Percentiles rank a stretch among this genome's conserved stretches.
These are phyloP conservation scores for Silene uniflora DNA, from an alignment of 148 eudicot species.

Conservation along the genomic window DNA sequence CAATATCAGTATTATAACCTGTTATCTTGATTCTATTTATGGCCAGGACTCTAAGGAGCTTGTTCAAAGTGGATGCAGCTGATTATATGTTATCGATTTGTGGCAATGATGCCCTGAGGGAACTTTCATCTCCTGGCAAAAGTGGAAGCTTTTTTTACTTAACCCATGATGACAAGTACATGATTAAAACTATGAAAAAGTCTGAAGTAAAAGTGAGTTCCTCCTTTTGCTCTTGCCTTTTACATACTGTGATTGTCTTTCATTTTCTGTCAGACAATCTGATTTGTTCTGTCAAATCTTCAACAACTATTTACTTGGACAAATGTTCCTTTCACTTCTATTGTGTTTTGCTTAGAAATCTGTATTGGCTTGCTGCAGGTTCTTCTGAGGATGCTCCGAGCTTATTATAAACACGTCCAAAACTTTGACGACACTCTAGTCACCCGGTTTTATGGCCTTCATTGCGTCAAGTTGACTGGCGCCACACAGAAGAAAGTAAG, in stretches of 20 bases:
- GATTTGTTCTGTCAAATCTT: neutral
- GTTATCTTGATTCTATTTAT: neutral
- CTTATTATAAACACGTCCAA: conserved; percentile 61
- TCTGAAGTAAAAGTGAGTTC: conserved; percentile 79
- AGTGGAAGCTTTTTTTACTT: conserved; percentile 93
- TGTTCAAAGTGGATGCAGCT: conserved; percentile 84
- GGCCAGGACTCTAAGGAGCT: conserved; percentile 67
- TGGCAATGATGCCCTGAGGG: conserved; percentile 82
- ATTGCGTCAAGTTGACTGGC: conserved; percentile 70
- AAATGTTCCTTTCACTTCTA: neutral
- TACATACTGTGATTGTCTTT: neutral
- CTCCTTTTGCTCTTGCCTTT: neutral
- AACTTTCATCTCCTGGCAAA: conserved; percentile 90
- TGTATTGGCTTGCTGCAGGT: conserved; percentile 34
- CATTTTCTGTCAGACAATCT: conserved; percentile 2
- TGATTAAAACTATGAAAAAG: conserved; percentile 91
- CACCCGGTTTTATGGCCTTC: conserved; percentile 63
- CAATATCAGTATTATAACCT: neutral
- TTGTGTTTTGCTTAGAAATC: conserved; percentile 1
- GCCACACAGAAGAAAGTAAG: conserved; percentile 65
- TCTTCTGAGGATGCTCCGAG: conserved; percentile 70
- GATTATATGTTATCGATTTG: conserved; percentile 89
- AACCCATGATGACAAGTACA: conserved; percentile 78
- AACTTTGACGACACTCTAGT: conserved; percentile 57
- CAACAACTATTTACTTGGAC: neutral